Evolutionary conservation across 2,329 filamentous ascomycete species (phyloP), one percentile per base, ranked within the genome.

Genomic region (Grosmannia huntii): DNA sequence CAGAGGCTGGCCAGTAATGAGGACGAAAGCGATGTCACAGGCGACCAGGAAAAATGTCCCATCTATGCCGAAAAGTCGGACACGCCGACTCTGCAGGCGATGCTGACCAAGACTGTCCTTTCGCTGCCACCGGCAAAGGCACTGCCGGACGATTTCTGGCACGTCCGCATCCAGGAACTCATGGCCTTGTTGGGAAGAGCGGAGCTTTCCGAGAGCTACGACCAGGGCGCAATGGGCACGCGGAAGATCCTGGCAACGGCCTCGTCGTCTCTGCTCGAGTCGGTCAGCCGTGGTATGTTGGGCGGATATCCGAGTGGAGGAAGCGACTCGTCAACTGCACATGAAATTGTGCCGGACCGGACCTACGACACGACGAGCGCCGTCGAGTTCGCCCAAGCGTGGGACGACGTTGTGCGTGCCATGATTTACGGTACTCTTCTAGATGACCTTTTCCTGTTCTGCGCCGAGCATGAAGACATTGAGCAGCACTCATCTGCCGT

Each of bases 201-300:
- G 2, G 82, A 89, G 55, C 73, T 92, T 36, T 90, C 86, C 1
- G 88, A 92, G 69, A 90, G 86, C 67, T 92, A 90, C 66, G 88
- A 92, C 68, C 90, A 90, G 69, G 87, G 86, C 16, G 77, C 82
- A 0, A 71, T 92, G 63, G 88, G 88, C 0, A 83, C 84, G 60
- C 77, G 88, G 56, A 90, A 90, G 72, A 87, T 85, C 23, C 71
- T 92, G 54, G 82, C 87, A 0, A 89, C 88, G 7, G 87, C 85
- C 0, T 77, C 84, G 11, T 86, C 85, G 41, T 81, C 82, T 7
- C 69, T 91, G 59, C 75, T 89, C 57, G 88, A 90, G 70, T 83
- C 84, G 66, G 72, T 87, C 14, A 82, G 81, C 0, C 74, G 87
- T 61, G 88, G 85, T 7, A 75, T 81, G 38, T 70, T 90, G 16